Conservation (phyloP, 176 grass and related monocot genomes). For the Triticum turgidum region DNA sequence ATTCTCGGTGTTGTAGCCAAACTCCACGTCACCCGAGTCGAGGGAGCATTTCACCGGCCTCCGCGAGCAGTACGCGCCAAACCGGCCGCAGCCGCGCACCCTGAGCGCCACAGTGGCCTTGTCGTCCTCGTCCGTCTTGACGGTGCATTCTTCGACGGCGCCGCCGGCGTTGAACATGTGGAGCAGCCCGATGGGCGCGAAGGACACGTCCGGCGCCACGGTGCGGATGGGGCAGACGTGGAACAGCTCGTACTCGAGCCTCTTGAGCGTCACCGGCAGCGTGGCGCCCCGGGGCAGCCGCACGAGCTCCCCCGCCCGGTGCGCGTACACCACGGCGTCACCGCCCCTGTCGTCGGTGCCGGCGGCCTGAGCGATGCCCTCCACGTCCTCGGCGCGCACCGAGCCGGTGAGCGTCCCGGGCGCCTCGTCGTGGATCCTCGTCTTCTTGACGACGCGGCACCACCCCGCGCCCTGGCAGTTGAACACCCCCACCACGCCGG, state of each 20-base stretch:
- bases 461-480: conserved; percentile 94
- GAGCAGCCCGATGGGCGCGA: conserved; percentile 66
- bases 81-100: conserved; percentile 59
- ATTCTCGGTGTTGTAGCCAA: conserved; percentile 39
- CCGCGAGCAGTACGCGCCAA: conserved; percentile 70
- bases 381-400: conserved; percentile 50
- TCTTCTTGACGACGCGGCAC: conserved; percentile 62
- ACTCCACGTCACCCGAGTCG: conserved; percentile 45
- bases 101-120: conserved; percentile 30
- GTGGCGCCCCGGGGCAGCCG: conserved; percentile 49
- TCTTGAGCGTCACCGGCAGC: conserved; percentile 67
- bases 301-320: conserved; percentile 51
- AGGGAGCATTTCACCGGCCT: conserved; percentile 49
- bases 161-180: conserved; percentile 91
- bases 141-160: conserved; percentile 60
- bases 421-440: conserved; percentile 58
- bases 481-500: conserved; percentile 77
- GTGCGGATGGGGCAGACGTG: conserved; percentile 60
- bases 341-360: conserved; percentile 29
- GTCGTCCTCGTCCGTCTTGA: background rate
- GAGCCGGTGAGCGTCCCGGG: conserved; percentile 59
- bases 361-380: conserved; percentile 39
- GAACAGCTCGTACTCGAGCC: conserved; percentile 79
- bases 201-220: conserved; percentile 8
- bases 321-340: conserved; percentile 50